phyloP scores from a whole-genome alignment of 306 rosid genomes.

The Gastrolobium bilobum region DNA sequence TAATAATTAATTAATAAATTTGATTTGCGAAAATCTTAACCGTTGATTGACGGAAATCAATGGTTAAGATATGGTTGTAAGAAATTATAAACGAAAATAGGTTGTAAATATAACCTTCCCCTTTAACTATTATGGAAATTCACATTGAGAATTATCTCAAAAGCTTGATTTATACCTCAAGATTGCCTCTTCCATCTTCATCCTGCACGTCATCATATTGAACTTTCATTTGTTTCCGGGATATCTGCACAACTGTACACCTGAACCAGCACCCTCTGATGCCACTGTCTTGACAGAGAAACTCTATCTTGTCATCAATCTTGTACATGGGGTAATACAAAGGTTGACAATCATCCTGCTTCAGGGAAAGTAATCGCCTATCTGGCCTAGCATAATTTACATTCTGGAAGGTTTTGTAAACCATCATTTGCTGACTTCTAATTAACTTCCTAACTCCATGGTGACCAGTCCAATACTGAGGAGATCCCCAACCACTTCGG shows the following conservation, averaged over 20 bases:
- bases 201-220: constrained; percentile 84
- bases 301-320: constrained; percentile 84
- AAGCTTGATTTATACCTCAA: constrained; percentile 70
- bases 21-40: no score
- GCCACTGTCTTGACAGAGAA: constrained; percentile 98
- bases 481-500: constrained; percentile 64
- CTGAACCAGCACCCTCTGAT: constrained; percentile 99
- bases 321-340: constrained; percentile 60
- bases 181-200: constrained; percentile 90
- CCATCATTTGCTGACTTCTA: constrained; percentile 60
- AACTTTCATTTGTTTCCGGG: constrained; percentile 82
- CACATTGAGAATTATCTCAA: constrained; percentile 13
- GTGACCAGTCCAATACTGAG: constrained; percentile 52
- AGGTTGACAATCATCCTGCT: constrained; percentile 63
- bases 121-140: constrained; percentile 38
- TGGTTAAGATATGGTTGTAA: no score
- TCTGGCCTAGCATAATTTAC: constrained; percentile 59
- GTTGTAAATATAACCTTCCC: no score
- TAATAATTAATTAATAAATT: no score
- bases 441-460: constrained; percentile 64
- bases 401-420: constrained; percentile 58
- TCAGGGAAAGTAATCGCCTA: constrained; percentile 61
- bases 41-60: no score
- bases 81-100: no score
- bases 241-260: constrained; percentile 76